Percentiles rank a stretch among this genome's conserved stretches.
phyloP scores from a whole-genome alignment of 2,329 filamentous ascomycete species.

The Thielaviopsis punctulata region DNA sequence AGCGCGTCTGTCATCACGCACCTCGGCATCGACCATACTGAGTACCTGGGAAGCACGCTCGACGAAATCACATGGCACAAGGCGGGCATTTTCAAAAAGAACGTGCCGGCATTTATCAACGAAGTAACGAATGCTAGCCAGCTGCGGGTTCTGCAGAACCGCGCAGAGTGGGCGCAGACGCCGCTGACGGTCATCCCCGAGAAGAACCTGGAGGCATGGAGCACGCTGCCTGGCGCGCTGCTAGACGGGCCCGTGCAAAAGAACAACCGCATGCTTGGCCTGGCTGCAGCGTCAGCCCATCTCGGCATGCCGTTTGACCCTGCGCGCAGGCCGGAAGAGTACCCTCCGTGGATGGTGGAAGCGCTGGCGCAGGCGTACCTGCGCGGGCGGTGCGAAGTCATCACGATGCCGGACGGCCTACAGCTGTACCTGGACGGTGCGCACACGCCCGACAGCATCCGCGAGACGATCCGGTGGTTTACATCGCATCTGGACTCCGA shows the following conservation, averaged over 20 bases:
- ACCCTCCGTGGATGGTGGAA: conserved; percentile 31
- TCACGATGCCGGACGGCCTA: conserved; percentile 29
- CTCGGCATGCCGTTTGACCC: conserved; percentile 20
- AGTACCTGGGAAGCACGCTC: conserved; percentile 61
- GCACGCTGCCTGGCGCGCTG: conserved; percentile 22
- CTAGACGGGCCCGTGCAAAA: conserved; percentile 37
- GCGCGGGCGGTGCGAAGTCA: conserved; percentile 60
- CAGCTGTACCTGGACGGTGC: conserved; percentile 77
- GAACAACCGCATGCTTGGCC: conserved; percentile 40
- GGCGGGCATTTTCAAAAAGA: conserved; percentile 64
- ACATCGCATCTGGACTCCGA: conserved; percentile 26
- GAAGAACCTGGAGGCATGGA: conserved; percentile 23
- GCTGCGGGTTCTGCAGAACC: conserved; percentile 36
- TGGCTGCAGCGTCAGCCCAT: conserved; percentile 39
- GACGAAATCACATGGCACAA: conserved; percentile 84
- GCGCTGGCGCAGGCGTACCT: conserved; percentile 53
- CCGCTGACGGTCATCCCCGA: conserved; percentile 26
- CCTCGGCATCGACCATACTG: conserved; percentile 71
- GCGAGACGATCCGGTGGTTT: conserved; percentile 64
- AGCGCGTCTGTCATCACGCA: conserved; percentile 60
- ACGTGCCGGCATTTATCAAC: conserved; percentile 24
- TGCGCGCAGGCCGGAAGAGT: neutral
- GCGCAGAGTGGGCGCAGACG: conserved; percentile 39
- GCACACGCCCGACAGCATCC: conserved; percentile 72
- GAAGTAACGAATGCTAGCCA: conserved; percentile 16